Conservation (phyloP, 1,284 basidiomycete genomes). For the Moesziomyces antarcticus region DNA sequence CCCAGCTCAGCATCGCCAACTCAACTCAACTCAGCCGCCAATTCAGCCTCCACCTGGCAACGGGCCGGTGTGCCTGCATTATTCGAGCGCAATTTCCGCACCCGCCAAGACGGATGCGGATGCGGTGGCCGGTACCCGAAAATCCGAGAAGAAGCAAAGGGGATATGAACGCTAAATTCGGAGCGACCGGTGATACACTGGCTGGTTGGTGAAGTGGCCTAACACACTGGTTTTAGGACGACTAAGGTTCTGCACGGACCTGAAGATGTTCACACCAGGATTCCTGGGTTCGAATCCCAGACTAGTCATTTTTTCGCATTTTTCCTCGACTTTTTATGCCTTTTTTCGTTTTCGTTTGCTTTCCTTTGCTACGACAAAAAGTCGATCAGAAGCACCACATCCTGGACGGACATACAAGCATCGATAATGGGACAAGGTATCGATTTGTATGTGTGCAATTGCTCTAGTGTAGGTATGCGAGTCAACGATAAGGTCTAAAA, state of each 20-base stretch:
- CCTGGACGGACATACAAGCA: too few relatives aligned
- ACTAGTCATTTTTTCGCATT: conserved; percentile 34
- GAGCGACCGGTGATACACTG: background rate
- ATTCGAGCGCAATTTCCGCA: too few relatives aligned
- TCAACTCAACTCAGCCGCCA: too few relatives aligned
- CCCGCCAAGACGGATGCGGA: conserved; percentile 6
- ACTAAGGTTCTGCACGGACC: conserved; percentile 1
- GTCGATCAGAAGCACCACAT: too few relatives aligned
- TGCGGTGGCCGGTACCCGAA: background rate
- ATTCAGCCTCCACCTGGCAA: background rate
- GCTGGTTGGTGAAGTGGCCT: conserved; percentile 55
- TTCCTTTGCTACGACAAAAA: too few relatives aligned
- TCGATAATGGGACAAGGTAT: too few relatives aligned
- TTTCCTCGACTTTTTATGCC: background rate
- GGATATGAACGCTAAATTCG: background rate
- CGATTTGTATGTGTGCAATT: too few relatives aligned
- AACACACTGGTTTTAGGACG: conserved; percentile 53
- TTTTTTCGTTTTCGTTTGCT: background rate
- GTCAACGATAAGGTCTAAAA: too few relatives aligned
- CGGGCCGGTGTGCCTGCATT: background rate
- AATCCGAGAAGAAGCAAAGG: background rate
- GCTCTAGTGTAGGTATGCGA: too few relatives aligned
- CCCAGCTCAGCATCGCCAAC: background rate
- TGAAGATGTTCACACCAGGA: conserved; percentile 24
- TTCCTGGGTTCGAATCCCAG: conserved; percentile 57